A percentile compares a stretch with the other conserved stretches of the same genome.
Evolutionary conservation across 768 basidiomycete species (phyloP).

Genomic region (Boletus patriciae): DNA sequence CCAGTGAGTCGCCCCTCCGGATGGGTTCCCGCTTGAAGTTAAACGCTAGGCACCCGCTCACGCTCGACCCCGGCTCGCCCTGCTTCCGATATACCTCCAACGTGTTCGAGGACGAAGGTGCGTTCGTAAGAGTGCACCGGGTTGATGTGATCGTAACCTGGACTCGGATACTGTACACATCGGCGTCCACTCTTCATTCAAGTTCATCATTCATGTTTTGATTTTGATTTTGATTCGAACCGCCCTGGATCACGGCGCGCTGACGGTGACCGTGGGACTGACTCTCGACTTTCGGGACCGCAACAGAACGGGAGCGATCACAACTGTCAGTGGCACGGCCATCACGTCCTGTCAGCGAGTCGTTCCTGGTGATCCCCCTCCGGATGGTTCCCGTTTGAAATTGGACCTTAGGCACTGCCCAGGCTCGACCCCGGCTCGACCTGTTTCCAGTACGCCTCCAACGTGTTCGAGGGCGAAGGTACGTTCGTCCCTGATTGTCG

Average conservation of each 20-base stretch:
- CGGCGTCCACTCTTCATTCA: too few species aligned
- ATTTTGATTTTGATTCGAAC: too few species aligned
- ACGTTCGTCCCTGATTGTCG: too few species aligned
- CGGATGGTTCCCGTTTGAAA: constrained; percentile 71
- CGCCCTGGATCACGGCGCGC: too few species aligned
- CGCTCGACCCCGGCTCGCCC: constrained; percentile 54
- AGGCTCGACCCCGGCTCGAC: constrained; percentile 55
- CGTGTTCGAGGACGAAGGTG: constrained; percentile 67
- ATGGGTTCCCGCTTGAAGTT: constrained; percentile 72
- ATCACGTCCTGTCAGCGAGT: constrained; percentile 60
- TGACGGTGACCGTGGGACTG: too few species aligned
- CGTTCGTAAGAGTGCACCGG: too few species aligned
- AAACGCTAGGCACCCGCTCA: constrained; percentile 64
- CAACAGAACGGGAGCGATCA: constrained; percentile 51
- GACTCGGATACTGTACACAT: too few species aligned
- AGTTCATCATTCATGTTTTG: too few species aligned
- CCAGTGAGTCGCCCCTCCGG: constrained; percentile 58
- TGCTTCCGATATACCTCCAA: constrained; percentile 63
- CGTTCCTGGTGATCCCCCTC: too few species aligned
- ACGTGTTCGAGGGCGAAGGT: constrained; percentile 66
- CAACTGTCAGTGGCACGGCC: too few species aligned
- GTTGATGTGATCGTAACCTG: too few species aligned
- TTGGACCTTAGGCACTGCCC: constrained; percentile 69
- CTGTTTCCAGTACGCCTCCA: constrained; percentile 61
- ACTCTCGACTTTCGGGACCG: too few species aligned